Evolutionary conservation across 495 filamentous ascomycete genomes (phyloP), one percentile per base, ranked within the genome.

Genomic region (Penicillium macrosclerotiorum): DNA sequence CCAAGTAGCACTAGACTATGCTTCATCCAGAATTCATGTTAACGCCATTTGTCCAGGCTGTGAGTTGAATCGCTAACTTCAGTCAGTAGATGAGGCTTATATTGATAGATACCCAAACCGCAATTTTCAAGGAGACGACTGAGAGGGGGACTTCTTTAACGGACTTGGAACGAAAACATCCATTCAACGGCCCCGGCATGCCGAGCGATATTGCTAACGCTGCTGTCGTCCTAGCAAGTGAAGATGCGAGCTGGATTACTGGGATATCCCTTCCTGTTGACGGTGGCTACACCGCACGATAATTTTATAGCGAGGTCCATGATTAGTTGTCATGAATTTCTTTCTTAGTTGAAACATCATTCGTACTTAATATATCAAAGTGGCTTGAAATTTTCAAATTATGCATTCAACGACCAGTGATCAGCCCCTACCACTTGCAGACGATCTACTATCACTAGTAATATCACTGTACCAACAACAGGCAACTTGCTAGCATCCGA

Each of bases 1-100:
- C 44, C 61, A 72, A 23, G 60, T 75, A 0, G 77, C 77, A 1
- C 37, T 77, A 23, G 79, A 82, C 35, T 82, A 75, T 63, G 75
- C 65, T 0, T 48, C 48, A 11, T 33, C 79, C 20, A 60, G 62
- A 6, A 81, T 83, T 37, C 77, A 81, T 60, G 61, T 58, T 34
- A 83, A 83, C 61, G 72, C 70, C 0, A 49, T 82, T 12, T 78
- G 73, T 50, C 80, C 78, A 13, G 78, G 77, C 8, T 80, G 71
- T 78, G 61, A 32, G 39, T 42, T 32, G n/a, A 17, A 17, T 22
- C 11, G 3, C 4, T 23, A 16, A 1, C 9, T 14, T 13, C 19
- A 7, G n/a, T n/a, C n/a, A 9, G 24, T 19, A n/a, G 14, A 14
- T 12, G 27, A 32, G 4, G 12, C 39, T 42, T 11, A 42, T n/a